Base-by-base conservation (phyloP, 2,329 filamentous ascomycete species). In the Didymella arachidicola region DNA sequence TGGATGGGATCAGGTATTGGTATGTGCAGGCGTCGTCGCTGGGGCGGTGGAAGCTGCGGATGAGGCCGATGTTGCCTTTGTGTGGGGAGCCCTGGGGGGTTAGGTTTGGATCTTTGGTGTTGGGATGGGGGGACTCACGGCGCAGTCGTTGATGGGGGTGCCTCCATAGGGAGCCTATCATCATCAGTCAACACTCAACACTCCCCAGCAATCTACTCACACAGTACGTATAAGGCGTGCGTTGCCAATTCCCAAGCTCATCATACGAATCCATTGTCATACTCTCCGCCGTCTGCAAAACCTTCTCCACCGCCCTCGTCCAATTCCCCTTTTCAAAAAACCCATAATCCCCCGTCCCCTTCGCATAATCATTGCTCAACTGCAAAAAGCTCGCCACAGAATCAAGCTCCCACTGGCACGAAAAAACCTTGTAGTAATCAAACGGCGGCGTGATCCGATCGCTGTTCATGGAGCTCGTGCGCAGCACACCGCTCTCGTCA, bases 351-450 rank as follows among this genome's bases (percentile, higher is more conserved):
- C 74, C 59, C 0, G 82, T 84, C 1, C 76, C 78, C 12, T 72
- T 74, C 53, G 78, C 79, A 67, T 84, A 84, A 59, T 83, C 76
- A 6, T 62, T 71, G 18, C 76, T 79, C 11, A 84, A 73, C 52
- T 83, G 78, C 2, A 84, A 69, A 64, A 84, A 84, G 0, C 79
- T 79, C 1, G 82, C 82, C 7, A 84, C 65, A 0, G 77, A 80
- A 61, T 84, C 82, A 5, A 84, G 72, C 64, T 84, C 82, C 73
- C 82, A 84, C 56, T 84, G 82, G 71, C 81, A 83, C 34, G 80
- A 80, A 59, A 83, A 83, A 0, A 83, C 80, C 22, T 77, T 76
- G 43, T 69, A 66, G 56, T 78, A 81, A 68, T 77, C 77, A 57
- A 80, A 83, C 0, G 59, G 41, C 1, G 81, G 81, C 0, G 66